These are phyloP conservation scores for Kandelia obovata DNA, from an alignment of 345 rosid genomes.

Conservation along the genomic window DNA sequence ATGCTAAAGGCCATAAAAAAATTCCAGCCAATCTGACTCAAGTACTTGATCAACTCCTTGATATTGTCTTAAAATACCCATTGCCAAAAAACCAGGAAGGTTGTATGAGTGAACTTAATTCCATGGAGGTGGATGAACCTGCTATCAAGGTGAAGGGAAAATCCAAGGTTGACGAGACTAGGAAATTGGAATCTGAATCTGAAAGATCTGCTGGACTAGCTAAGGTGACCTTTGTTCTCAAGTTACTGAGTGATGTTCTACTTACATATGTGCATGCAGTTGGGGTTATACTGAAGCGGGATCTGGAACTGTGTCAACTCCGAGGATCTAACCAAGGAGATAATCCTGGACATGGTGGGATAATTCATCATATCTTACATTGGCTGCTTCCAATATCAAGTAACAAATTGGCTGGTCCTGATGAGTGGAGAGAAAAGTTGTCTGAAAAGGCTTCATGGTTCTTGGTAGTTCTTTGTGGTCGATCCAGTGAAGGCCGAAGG, in stretches of 20 bases:
- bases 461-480: conserved; percentile 80
- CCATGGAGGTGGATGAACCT: conserved; percentile 90
- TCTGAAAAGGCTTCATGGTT: conserved; percentile 93
- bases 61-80: conserved; percentile 71
- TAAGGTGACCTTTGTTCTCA: conserved; percentile 81
- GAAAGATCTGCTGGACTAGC: conserved; percentile 88
- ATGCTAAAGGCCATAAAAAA: conserved; percentile 71
- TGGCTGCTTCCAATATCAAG: conserved; percentile 63
- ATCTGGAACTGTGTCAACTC: conserved; percentile 66
- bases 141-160: conserved; percentile 79
- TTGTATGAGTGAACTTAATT: conserved; percentile 35
- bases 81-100: conserved; percentile 52
- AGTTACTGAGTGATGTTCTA: conserved; percentile 83
- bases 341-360: conserved; percentile 53
- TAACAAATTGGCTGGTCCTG: conserved; percentile 72
- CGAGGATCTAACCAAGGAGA: conserved; percentile 61
- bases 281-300: conserved; percentile 79
- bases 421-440: conserved; percentile 84
- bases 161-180: conserved; percentile 68
- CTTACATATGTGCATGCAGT: conserved; percentile 86
- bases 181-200: conserved; percentile 52
- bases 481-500: conserved; percentile 90
- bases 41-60: conserved; percentile 96
- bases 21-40: conserved; percentile 77
- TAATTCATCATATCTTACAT: conserved; percentile 80